Evolutionary conservation across 108 stramenopile genomes (phyloP), one percentile per base, ranked within the genome.

Genomic region (Pseudonitzschia multiseries): DNA sequence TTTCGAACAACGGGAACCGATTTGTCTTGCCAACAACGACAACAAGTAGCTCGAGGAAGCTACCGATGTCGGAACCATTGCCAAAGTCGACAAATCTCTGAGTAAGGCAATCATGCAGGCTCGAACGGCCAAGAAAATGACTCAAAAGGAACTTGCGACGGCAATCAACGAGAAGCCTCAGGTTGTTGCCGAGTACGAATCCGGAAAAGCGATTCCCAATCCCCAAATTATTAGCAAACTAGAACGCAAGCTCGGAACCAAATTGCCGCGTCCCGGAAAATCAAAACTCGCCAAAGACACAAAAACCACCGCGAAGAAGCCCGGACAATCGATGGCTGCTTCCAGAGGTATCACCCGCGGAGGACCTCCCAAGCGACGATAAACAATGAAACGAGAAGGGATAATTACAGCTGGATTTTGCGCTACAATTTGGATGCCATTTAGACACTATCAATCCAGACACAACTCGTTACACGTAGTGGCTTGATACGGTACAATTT

Each of bases 101-200:
- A 82, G 83, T 31, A 94, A 97, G 79, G 96, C 97, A 0, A 97
- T 99, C 56, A 88, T 89, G 88, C 96, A 99, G 72, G 98, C 97
- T 13, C 90, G 98, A 2, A 97, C 86, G 63, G 96, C 96, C 28
- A 97, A 97, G 80, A 99, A 99, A 79, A 83, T 96, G 93, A 95
- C 98, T 12, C 98, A 99, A 85, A 97, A 97, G 74, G 93, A 97
- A 40, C 82, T 99, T 51, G 98, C 96, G 2, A 96, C 97, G 28
- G 87, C 91, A 21, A 97, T 97, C 67, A 99, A 99, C 75, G 96
- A 97, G 78, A 97, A 97, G 69, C 96, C 98, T 20, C 97, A 99
- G 82, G 90, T 99, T 0, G 87, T 99, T n/a, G 96, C 87, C 21
- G 90, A 97, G 64, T 99, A 99, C 82, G 98, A 99, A 75, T 85